Conservation (phyloP, 108 stramenopile species). For the Skeletonema tropicum region DNA sequence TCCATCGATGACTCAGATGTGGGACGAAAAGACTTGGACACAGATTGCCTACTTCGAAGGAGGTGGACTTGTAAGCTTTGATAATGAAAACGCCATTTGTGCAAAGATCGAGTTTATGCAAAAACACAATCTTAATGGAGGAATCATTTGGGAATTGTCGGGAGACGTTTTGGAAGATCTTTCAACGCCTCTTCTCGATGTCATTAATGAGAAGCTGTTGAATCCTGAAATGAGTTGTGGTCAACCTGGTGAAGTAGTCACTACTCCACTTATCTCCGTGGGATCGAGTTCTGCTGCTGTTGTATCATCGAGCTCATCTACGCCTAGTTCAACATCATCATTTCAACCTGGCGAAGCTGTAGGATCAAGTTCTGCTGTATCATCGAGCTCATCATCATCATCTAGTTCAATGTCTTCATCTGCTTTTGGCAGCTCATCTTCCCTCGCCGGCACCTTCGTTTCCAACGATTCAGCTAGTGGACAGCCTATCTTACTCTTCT, state of each 20-base stretch:
- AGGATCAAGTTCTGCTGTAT: background rate
- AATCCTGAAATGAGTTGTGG: conserved; percentile 7
- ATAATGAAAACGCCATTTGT: conserved; percentile 37
- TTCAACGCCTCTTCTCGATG: conserved; percentile 8
- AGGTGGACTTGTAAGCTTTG: conserved; percentile 39
- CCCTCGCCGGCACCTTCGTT: background rate
- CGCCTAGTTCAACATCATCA: background rate
- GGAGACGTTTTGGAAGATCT: conserved; percentile 14
- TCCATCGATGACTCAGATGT: conserved; percentile 35
- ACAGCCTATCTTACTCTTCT: conserved; percentile 2
- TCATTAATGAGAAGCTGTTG: conserved; percentile 7
- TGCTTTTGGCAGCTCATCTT: background rate
- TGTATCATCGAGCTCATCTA: background rate
- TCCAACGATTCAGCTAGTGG: conserved; percentile 7
- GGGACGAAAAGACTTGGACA: conserved; percentile 41
- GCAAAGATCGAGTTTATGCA: conserved; percentile 35
- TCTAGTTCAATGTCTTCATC: background rate
- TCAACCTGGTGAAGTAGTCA: background rate
- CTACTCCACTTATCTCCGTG: background rate
- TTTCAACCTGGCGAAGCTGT: background rate
- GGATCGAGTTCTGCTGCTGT: background rate
- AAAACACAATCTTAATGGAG: conserved; percentile 29
- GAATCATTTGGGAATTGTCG: conserved; percentile 19
- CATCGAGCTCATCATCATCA: background rate
- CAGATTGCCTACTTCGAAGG: conserved; percentile 34